Evolutionary conservation across 2,329 filamentous ascomycete species (phyloP).

Genomic region (Alternaria ethzedia): DNA sequence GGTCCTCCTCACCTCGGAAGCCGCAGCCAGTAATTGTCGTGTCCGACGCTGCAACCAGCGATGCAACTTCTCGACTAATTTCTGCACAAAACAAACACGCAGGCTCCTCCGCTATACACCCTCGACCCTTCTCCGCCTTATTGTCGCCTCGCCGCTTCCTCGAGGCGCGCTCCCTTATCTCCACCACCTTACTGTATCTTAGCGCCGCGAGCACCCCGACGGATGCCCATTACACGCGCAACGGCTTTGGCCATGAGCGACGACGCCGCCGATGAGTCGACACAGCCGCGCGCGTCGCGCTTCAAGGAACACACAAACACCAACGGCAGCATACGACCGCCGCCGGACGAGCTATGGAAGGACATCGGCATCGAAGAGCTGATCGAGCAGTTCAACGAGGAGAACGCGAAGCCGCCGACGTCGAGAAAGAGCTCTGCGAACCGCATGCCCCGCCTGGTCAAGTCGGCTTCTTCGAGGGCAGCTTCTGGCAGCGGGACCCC

Average conservation of each 20-base stretch:
- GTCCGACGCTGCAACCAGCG: not conserved
- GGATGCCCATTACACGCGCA: conserved; percentile 10
- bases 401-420: conserved; percentile 25
- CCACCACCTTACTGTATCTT: not conserved
- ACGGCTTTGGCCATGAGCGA: conserved; percentile 20
- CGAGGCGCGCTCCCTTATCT: not conserved
- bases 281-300: conserved; percentile 28
- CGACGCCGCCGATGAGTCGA: conserved; percentile 24
- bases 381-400: conserved; percentile 34
- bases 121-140: not conserved
- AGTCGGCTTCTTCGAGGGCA: not conserved
- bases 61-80: conserved; percentile 1
- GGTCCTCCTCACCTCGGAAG: conserved; percentile 14
- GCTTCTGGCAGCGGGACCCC: conserved; percentile 5
- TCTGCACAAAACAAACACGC: conserved; percentile 14
- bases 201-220: not conserved
- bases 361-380: conserved; percentile 32
- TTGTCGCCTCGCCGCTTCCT: not conserved
- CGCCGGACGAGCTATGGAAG: conserved; percentile 39
- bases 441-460: not conserved
- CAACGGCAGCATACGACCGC: conserved; percentile 35
- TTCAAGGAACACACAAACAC: conserved; percentile 43
- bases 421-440: conserved; percentile 10
- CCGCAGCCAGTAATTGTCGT: not conserved
- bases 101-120: not conserved